Conservation (phyloP, 2,329 filamentous ascomycete species). For the Cladophialophora bantiana region DNA sequence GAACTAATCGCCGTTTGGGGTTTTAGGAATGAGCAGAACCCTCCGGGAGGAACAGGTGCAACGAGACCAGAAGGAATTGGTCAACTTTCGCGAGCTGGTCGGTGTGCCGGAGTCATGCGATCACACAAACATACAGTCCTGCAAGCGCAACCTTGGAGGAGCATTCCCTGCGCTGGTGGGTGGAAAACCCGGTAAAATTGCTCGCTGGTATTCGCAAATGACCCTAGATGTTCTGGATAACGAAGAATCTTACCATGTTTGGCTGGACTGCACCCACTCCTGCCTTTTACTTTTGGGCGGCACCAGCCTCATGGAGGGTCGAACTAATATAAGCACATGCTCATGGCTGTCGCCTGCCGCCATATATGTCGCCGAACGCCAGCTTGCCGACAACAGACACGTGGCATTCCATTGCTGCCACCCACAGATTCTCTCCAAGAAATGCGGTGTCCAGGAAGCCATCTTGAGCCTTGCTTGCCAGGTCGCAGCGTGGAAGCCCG, state of each 20-base stretch:
- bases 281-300: background rate
- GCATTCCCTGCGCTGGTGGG: background rate
- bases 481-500: background rate
- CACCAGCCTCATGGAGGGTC: constrained; percentile 3
- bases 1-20: background rate
- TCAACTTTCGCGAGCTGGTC: background rate
- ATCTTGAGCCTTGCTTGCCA: background rate
- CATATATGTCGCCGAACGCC: background rate
- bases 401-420: background rate
- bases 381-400: background rate
- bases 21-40: background rate
- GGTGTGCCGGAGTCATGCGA: background rate
- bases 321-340: background rate
- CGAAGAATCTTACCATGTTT: constrained; percentile 1
- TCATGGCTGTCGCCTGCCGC: background rate
- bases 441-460: background rate
- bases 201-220: background rate
- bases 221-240: background rate
- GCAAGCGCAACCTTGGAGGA: background rate
- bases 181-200: background rate
- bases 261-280: background rate
- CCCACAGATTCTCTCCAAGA: background rate
- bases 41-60: background rate
- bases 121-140: background rate
- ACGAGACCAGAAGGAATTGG: constrained; percentile 1